These are phyloP conservation scores for Plenodomus lindquistii DNA, from an alignment of 2,329 filamentous ascomycete genomes.

Conservation along the genomic window DNA sequence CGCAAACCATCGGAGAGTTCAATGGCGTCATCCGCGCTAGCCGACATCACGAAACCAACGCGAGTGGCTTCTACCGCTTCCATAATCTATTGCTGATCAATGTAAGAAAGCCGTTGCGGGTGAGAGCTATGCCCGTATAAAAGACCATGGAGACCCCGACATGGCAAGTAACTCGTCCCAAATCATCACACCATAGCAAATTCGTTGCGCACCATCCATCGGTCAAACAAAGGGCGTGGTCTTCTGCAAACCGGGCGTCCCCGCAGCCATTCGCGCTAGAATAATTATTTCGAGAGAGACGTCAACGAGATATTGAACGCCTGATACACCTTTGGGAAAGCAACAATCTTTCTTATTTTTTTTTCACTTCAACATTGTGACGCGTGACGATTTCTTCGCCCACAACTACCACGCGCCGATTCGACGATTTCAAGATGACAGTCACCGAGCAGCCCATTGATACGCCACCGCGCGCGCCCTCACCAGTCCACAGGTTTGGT, in stretches of 20 bases:
- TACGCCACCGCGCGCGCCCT: conserved; percentile 73
- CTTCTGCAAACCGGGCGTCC: not conserved
- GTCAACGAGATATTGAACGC: no score
- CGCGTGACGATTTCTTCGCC: no score
- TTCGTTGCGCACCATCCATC: not conserved
- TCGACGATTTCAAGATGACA: conserved; percentile 46
- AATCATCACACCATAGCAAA: conserved; percentile 11
- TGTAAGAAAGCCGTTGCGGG: conserved; percentile 9
- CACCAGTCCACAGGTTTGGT: conserved; percentile 80
- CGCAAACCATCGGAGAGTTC: conserved; percentile 35
- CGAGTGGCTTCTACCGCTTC: conserved; percentile 15
- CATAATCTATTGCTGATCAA: conserved; percentile 34
- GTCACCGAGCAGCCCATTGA: conserved; percentile 61
- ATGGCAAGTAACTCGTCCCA: conserved; percentile 15
- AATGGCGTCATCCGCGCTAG: conserved; percentile 39
- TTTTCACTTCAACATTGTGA: no score
- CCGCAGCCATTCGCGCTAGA: not conserved
- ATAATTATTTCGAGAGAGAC: not conserved
- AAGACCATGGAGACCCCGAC: conserved; percentile 16
- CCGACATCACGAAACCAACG: conserved; percentile 25
- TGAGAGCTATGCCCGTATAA: conserved; percentile 7
- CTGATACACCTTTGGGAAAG: no score
- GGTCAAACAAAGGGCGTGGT: not conserved
- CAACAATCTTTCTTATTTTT: not conserved
- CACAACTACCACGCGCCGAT: not conserved